Evolutionary conservation across 2,329 filamentous ascomycete genomes (phyloP).

Genomic region (Mycosphaerella arachidis): DNA sequence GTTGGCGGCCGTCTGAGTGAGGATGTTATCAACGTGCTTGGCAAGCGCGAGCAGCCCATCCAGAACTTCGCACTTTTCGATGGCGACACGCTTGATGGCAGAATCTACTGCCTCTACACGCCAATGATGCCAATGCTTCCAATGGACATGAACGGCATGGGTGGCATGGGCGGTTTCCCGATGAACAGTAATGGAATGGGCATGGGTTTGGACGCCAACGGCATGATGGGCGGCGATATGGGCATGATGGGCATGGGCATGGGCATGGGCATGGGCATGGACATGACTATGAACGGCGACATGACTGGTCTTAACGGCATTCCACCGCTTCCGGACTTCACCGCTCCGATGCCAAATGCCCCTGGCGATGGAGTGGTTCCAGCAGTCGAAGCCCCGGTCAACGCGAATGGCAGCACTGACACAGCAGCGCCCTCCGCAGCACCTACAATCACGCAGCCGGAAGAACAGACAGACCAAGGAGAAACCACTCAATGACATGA

Average conservation of each 20-base stretch:
- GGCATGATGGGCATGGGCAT: not conserved
- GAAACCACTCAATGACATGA: not conserved
- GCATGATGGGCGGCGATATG: not conserved
- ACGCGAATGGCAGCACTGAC: not conserved
- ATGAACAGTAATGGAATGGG: not conserved
- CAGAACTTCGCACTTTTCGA: constrained; percentile 95
- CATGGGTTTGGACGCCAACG: constrained; percentile 7
- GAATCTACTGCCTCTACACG: constrained; percentile 65
- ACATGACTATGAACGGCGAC: not conserved
- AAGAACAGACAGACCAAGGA: not conserved
- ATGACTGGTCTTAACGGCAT: not conserved
- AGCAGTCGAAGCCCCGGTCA: not conserved
- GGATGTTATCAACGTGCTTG: constrained; percentile 94
- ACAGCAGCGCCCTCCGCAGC: not conserved
- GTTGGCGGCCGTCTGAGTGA: constrained; percentile 87
- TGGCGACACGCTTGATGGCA: constrained; percentile 71
- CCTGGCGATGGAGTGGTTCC: not conserved
- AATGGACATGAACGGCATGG: constrained; percentile 9
- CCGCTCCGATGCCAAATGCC: not conserved
- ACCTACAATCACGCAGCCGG: not conserved
- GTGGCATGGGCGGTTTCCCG: not conserved
- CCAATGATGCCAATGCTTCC: constrained; percentile 26
- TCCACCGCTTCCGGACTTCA: not conserved
- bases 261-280: constrained; percentile 7
- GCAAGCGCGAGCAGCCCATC: constrained; percentile 85